Evolutionary conservation across 2,329 filamentous ascomycete species (phyloP), one percentile per base, ranked within the genome.

Genomic region (Microascus cirrosus): DNA sequence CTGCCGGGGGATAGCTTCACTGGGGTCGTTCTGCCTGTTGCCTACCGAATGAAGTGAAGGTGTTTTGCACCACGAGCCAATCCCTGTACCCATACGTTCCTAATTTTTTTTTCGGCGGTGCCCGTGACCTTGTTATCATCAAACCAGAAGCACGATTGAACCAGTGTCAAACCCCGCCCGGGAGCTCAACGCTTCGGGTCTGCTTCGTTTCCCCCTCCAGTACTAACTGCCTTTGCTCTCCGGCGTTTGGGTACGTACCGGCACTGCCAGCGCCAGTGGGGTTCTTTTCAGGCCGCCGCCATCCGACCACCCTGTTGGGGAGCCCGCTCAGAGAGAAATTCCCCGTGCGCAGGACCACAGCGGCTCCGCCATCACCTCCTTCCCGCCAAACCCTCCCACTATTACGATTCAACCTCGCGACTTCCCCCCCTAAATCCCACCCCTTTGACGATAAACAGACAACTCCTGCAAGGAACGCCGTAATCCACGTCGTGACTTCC

Each of bases 191-290:
- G 42, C 25, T 45, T 39, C 4, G 42, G 42, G 45, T 6, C 45
- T 8, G 11, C n/a, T 4, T 20, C 45, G 8, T 20, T 12, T 20
- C 3, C 15, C 45, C 22, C 45, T 24, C 22, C 45, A 50, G 45
- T 18, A 18, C 39, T 45, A 45, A 18, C 39, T 6, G 39, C 39
- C 15, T 6, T 15, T 18, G 39, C 39, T 45, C 39, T 18, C 15
- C n/a, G 15, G n/a, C 39, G 39, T 15, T 25, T n/a, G 42, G 15
- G 55, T 51, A 56, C 42, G 54, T 56, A 56, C 54, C 54, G 32
- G 36, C 35, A 42, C 53, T 28, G 15, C 24, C 35, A 55, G 52
- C 25, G 52, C 22, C 20, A 20, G 54, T 56, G 53, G 22, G 22
- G 24, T 39, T 28, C 7, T 55, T 24, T 48, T 56, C 54, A 56